A percentile compares a stretch with the other conserved stretches of the same genome.
Conservation (phyloP, 495 filamentous ascomycete species). For the Cercophora sp. region DNA sequence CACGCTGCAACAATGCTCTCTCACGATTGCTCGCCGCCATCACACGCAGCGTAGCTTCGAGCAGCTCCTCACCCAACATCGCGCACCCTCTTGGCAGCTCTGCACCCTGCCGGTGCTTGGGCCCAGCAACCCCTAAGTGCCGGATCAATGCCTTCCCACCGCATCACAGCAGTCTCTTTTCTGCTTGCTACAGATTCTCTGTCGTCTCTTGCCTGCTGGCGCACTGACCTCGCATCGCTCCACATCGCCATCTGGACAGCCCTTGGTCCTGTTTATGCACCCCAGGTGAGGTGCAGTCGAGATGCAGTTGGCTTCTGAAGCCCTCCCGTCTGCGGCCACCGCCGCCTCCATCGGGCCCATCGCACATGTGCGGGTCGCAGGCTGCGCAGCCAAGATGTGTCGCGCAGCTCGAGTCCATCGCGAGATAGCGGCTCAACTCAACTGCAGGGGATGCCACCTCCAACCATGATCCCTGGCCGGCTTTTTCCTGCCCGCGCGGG, state of each 20-base stretch:
- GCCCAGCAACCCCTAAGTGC: constrained; percentile 6
- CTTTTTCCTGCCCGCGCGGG: constrained; percentile 21
- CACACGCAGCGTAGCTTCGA: no score
- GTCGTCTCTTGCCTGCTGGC: neutral
- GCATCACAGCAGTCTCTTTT: constrained; percentile 9
- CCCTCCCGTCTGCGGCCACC: constrained; percentile 1
- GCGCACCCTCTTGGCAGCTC: neutral
- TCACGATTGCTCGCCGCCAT: no score
- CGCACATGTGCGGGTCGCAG: neutral
- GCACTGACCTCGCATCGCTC: constrained; percentile 1
- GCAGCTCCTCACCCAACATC: constrained; percentile 1
- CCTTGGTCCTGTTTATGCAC: neutral
- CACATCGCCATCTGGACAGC: neutral
- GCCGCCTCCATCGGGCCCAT: neutral
- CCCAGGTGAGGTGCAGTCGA: neutral
- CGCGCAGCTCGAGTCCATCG: neutral
- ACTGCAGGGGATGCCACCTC: constrained; percentile 7
- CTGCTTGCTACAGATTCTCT: neutral
- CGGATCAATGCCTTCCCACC: constrained; percentile 24
- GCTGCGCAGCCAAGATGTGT: constrained; percentile 5
- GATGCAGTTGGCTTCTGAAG: neutral
- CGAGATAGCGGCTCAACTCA: neutral
- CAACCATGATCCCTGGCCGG: constrained; percentile 22
- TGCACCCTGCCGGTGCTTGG: constrained; percentile 6
- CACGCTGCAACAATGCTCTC: constrained; percentile 26